Base-by-base conservation (phyloP, 2,329 filamentous ascomycete genomes). In the Clonostachys byssicola region DNA sequence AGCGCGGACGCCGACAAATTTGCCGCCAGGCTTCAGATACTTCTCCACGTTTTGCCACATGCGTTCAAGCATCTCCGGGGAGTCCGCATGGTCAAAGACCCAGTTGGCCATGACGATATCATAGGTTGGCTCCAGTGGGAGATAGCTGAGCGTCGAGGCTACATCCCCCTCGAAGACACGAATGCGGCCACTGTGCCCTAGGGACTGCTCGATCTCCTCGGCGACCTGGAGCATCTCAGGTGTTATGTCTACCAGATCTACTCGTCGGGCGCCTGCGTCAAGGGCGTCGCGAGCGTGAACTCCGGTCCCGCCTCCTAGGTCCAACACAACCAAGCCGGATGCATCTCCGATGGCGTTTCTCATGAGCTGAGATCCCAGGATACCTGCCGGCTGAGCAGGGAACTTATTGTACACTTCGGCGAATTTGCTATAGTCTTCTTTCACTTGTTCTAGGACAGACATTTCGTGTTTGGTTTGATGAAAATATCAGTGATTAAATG, bases 21-120 rank as follows among this genome's bases (percentile, higher is more conserved):
- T 51, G 1, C 62, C 61, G 1, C 61, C 59, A 0, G 61, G 57
- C 48, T 56, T 58, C 12, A 62, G 48, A 38, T 56, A 49, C 2
- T 47, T 33, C 1, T 45, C 48, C 10, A 62, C 45, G 42, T 65
- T 63, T 16, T 38, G 41, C 53, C 56, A 60, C 53, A 66, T 63
- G 35, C 50, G 58, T 45, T 56, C 52, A 9, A 63, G 54, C 14
- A 50, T 50, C 8, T 49, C 54, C 12, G 54, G 30, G 20, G 38
- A 56, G 5, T 49, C 50, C 16, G 57, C 59, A 49, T 61, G 59
- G 47, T 61, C 58, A 45, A 66, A 56, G 23, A 60, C 46, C 60
- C 61, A 65, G 48, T 64, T 63, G 5, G 55, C 60, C 60, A 64
- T 62, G 43, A 62, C 58, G 16, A 64, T 45, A 44, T 64, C 63